Conservation (phyloP, 2,329 filamentous ascomycete genomes). For the Colletotrichum cordylinicola region DNA sequence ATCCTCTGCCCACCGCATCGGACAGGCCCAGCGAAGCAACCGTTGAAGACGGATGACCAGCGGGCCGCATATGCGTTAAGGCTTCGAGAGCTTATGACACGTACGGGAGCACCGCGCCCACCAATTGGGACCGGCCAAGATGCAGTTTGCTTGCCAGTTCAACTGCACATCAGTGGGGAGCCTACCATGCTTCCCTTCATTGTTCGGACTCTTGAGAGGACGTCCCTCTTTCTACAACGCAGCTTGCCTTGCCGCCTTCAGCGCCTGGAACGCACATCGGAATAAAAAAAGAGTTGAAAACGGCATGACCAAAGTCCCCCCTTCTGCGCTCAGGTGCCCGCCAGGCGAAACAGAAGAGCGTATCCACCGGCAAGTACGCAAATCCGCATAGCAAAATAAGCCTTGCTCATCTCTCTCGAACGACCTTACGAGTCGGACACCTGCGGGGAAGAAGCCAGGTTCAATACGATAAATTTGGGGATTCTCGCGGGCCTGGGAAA, state of each 20-base stretch:
- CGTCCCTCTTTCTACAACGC: neutral
- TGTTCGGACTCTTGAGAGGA: neutral
- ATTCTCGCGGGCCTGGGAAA: neutral
- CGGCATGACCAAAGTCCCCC: neutral
- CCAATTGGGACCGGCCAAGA: neutral
- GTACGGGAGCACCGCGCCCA: neutral
- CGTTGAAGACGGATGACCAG: neutral
- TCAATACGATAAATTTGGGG: neutral
- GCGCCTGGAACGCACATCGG: neutral
- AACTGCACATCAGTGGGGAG: neutral
- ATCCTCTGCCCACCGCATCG: constrained; percentile 1
- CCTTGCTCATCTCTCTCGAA: neutral
- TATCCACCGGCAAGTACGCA: neutral
- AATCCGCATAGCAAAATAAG: neutral
- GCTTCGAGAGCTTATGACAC: neutral
- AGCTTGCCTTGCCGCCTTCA: neutral
- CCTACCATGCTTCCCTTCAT: neutral
- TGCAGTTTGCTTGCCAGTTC: neutral
- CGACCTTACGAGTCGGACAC: neutral
- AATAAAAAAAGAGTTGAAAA: neutral
- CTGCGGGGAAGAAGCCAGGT: neutral
- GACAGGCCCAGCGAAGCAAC: neutral
- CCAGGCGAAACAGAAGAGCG: neutral
- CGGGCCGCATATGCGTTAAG: neutral
- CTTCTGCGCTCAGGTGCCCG: neutral